Conservation (phyloP, 179 eudicot species). For the Drosera spatulata region DNA sequence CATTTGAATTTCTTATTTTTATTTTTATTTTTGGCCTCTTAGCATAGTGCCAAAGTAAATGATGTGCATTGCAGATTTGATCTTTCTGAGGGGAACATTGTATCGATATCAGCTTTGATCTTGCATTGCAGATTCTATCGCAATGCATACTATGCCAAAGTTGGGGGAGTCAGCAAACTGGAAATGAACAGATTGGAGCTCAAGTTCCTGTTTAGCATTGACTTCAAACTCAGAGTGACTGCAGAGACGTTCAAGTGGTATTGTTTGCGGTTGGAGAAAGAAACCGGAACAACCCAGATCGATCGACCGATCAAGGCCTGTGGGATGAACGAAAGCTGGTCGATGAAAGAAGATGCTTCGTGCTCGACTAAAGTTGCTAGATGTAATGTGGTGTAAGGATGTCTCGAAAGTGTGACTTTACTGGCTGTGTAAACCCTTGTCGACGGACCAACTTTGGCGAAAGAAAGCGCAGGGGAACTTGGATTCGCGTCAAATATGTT, state of each 20-base stretch:
- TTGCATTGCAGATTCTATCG: conserved; percentile 54
- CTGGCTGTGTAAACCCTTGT: too few species aligned
- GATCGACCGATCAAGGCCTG: conserved; percentile 44
- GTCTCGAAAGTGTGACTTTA: too few species aligned
- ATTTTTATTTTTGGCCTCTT: too few species aligned
- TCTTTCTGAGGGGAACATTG: too few species aligned
- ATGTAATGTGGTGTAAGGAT: conserved; percentile 1
- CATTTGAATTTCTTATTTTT: too few species aligned
- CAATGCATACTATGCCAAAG: conserved; percentile 88
- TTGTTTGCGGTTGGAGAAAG: conserved; percentile 54
- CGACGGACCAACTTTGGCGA: too few species aligned
- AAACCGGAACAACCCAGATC: conserved; percentile 35
- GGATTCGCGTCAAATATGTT: too few species aligned
- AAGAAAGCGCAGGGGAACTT: too few species aligned
- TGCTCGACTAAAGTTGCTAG: conserved; percentile 28
- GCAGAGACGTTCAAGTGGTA: conserved; percentile 50
- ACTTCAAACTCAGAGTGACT: conserved; percentile 55
- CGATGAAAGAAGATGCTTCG: conserved; percentile 40
- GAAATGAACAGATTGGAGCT: conserved; percentile 76
- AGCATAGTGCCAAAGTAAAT: too few species aligned
- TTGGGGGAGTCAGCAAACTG: conserved; percentile 70
- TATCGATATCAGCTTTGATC: background rate
- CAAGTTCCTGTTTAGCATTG: conserved; percentile 68
- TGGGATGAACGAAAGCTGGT: conserved; percentile 63
- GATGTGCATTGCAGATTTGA: too few species aligned